These are phyloP conservation scores for Craterostigma plantagineum DNA, from an alignment of 257 asterid genomes.

Conservation along the genomic window DNA sequence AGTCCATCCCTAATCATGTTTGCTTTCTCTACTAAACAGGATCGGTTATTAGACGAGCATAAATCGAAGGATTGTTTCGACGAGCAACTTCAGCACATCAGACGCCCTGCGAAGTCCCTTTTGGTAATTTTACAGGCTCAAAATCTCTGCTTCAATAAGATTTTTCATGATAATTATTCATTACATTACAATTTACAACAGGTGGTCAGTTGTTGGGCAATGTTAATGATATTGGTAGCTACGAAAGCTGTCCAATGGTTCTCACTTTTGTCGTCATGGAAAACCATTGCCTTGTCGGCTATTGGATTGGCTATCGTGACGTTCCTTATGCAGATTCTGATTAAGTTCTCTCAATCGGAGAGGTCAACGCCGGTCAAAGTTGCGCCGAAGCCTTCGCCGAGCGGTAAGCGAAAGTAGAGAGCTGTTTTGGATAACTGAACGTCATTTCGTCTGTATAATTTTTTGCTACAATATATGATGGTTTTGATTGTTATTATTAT, in stretches of 20 bases:
- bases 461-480: no score
- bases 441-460: no score
- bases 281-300: conserved; percentile 41
- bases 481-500: no score
- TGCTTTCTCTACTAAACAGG: conserved; percentile 25
- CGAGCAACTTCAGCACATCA: conserved; percentile 38
- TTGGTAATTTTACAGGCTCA: conserved; percentile 20
- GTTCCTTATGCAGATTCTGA: conserved; percentile 76
- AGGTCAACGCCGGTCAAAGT: conserved; percentile 19
- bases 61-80: conserved; percentile 42
- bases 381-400: no score
- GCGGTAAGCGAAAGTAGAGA: no score
- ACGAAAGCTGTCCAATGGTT: conserved; percentile 39
- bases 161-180: neutral
- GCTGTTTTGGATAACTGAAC: no score
- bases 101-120: conserved; percentile 73
- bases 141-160: neutral
- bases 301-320: conserved; percentile 39
- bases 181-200: no score
- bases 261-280: conserved; percentile 69
- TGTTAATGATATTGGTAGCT: conserved; percentile 33
- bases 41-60: conserved; percentile 66
- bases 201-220: conserved; percentile 76
- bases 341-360: conserved; percentile 75
- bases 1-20: no score